These are phyloP conservation scores for Cryptosporidium tyzzeri DNA, from an alignment of 169 alveolate species.

Conservation along the genomic window DNA sequence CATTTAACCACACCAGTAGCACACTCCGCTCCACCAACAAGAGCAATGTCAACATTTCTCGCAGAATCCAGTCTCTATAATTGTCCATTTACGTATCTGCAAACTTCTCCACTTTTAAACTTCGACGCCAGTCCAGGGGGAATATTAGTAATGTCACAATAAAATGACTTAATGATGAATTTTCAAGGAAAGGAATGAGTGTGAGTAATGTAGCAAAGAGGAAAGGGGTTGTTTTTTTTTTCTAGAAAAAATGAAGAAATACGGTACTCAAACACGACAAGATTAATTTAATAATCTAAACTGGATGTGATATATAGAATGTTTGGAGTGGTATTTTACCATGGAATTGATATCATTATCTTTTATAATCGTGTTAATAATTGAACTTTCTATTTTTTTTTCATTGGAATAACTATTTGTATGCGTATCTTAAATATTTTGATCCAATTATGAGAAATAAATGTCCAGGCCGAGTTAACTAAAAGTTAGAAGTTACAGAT, in stretches of 20 bases:
- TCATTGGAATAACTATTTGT: constrained; percentile 3
- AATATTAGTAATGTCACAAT: not conserved
- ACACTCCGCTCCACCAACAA: not conserved
- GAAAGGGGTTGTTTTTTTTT: not conserved
- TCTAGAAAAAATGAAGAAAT: constrained; percentile 23
- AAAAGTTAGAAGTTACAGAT: not conserved
- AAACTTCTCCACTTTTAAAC: not conserved
- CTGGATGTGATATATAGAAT: constrained; percentile 22
- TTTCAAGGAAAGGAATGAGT: not conserved
- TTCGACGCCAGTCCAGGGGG: not conserved
- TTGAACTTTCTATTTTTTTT: not conserved
- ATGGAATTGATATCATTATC: not conserved
- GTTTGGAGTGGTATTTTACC: not conserved
- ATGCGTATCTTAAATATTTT: not conserved
- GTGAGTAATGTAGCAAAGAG: not conserved
- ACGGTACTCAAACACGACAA: constrained; percentile 6
- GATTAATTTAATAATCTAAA: constrained; percentile 27
- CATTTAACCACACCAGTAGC: not conserved
- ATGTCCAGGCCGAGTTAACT: not conserved
- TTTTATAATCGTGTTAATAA: not conserved
- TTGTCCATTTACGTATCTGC: not conserved
- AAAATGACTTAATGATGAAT: not conserved
- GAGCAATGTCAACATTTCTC: not conserved
- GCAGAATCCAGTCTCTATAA: not conserved
- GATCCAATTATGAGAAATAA: constrained; percentile 7